Conservation (phyloP, 306 rosid genomes). For the Luffa aegyptiaca region DNA sequence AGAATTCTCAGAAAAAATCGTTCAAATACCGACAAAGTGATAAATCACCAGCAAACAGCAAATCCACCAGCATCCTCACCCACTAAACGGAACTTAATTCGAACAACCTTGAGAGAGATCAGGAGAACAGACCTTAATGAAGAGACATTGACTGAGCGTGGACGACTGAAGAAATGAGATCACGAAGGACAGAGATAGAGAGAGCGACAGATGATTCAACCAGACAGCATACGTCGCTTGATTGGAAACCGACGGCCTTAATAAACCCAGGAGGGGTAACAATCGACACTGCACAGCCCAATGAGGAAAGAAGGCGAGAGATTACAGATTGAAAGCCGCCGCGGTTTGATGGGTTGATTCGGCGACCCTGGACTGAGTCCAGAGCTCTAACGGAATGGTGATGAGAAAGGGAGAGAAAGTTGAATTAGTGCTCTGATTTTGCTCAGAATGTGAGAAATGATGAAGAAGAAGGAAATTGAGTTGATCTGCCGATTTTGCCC, state of each 20-base stretch:
- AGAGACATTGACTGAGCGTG: not conserved
- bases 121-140: not conserved
- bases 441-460: not conserved
- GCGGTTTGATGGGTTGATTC: not conserved
- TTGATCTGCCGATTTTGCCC: slow-evolving; percentile 1
- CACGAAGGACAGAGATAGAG: not conserved
- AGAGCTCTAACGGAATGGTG: not conserved
- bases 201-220: not conserved
- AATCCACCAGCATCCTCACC: not conserved
- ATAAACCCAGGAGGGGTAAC: not conserved
- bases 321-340: not conserved
- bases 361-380: not conserved
- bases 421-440: not conserved
- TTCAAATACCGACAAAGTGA: not conserved
- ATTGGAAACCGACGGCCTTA: not conserved
- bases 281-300: not conserved
- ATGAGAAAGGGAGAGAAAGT: not conserved
- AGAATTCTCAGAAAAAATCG: not conserved
- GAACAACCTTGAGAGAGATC: not conserved
- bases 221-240: not conserved
- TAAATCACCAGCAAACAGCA: not conserved
- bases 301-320: not conserved
- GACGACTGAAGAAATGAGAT: slow-evolving; percentile 9
- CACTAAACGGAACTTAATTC: not conserved
- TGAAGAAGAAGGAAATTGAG: not conserved